Conservation (phyloP, 768 basidiomycete genomes). For the Mycena galericulata region DNA sequence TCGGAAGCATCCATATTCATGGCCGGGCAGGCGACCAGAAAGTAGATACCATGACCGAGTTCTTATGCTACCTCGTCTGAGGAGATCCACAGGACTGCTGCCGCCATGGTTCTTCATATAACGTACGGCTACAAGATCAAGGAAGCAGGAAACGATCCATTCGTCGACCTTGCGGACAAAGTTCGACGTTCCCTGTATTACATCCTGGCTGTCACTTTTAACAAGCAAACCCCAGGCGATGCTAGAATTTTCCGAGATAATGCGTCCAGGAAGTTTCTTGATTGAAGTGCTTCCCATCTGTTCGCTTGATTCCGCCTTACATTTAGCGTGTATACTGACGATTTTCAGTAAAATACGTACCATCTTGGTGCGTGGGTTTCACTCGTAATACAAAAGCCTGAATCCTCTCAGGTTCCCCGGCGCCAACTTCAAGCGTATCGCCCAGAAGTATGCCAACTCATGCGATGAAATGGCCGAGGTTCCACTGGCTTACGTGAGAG, state of each 20-base stretch:
- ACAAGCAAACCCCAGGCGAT: slow-evolving; percentile 37
- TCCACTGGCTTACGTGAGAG: slow-evolving; percentile 58
- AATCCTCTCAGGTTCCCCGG: slow-evolving; percentile 65
- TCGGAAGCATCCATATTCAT: slow-evolving; percentile 41
- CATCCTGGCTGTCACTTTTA: not conserved
- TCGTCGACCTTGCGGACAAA: slow-evolving; percentile 51
- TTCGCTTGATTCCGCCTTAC: slow-evolving; percentile 34
- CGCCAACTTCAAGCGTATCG: slow-evolving; percentile 62
- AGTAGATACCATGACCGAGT: slow-evolving; percentile 26
- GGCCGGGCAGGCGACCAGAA: slow-evolving; percentile 45
- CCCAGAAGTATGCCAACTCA: slow-evolving; percentile 56
- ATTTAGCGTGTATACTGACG: not conserved
- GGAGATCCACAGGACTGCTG: slow-evolving; percentile 49
- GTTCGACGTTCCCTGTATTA: not conserved
- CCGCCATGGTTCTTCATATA: slow-evolving; percentile 57
- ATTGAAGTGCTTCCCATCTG: slow-evolving; percentile 64
- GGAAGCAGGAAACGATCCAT: slow-evolving; percentile 50
- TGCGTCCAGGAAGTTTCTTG: slow-evolving; percentile 56
- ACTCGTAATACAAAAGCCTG: no score
- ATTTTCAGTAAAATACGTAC: slow-evolving; percentile 21
- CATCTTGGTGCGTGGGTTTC: not conserved
- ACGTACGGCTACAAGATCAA: slow-evolving; percentile 57
- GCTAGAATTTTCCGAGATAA: slow-evolving; percentile 52
- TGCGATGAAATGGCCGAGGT: slow-evolving; percentile 58
- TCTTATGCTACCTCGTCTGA: not conserved